Conservation (phyloP, 2,329 filamentous ascomycete genomes). For the Aureobasidium sp. region DNA sequence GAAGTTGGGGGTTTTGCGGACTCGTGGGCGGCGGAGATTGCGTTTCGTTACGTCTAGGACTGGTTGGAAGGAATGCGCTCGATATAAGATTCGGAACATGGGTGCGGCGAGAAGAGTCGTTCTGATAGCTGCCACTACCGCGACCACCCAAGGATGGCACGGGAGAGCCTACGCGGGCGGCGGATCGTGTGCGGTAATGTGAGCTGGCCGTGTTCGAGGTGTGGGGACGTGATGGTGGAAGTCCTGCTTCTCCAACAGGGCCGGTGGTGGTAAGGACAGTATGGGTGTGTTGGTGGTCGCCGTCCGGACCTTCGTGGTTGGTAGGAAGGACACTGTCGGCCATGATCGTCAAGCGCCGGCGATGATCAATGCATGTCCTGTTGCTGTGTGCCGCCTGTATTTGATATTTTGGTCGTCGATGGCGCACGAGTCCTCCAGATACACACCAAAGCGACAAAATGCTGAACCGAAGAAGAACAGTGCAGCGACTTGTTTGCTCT, state of each 20-base stretch:
- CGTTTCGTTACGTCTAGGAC: conserved; percentile 67
- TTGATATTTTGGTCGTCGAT: neutral
- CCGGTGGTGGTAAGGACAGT: conserved; percentile 32
- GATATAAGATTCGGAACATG: conserved; percentile 86
- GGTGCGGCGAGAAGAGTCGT: conserved; percentile 48
- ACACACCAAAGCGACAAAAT: neutral
- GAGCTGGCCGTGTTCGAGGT: conserved; percentile 32
- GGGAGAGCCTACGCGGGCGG: conserved; percentile 19
- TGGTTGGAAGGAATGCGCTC: conserved; percentile 96
- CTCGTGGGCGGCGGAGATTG: conserved; percentile 20
- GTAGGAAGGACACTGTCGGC: conserved; percentile 8
- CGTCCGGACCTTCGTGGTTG: neutral
- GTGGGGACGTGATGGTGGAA: conserved; percentile 38
- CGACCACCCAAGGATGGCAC: conserved; percentile 7
- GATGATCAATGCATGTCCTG: conserved; percentile 10
- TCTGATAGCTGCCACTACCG: conserved; percentile 17
- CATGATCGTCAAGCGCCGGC: conserved; percentile 9
- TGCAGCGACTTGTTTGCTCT: neutral
- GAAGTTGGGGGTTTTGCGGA: conserved; percentile 26
- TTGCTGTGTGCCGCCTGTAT: neutral
- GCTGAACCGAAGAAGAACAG: neutral
- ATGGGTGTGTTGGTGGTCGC: conserved; percentile 5
- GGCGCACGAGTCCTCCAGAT: neutral
- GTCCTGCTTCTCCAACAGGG: conserved; percentile 39
- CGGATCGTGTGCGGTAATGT: conserved; percentile 13